Evolutionary conservation across 1,284 basidiomycete genomes (phyloP).

Genomic region (Neotropicomus parvogracilis): DNA sequence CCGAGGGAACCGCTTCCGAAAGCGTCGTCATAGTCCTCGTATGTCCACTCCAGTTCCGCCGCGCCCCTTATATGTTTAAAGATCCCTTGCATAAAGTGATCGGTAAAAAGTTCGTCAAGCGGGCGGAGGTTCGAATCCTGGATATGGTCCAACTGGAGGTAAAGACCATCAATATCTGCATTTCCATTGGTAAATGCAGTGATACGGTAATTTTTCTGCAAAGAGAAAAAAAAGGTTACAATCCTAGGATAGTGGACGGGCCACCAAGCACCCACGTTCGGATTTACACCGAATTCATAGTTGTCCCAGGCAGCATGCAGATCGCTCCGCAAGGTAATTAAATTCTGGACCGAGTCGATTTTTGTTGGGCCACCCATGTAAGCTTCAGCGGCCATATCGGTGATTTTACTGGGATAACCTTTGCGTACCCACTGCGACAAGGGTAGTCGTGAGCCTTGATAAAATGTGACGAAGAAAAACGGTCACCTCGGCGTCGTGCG

Average conservation of each 20-base stretch:
- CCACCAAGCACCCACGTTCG: background rate
- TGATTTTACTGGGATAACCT: constrained; percentile 1
- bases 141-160: constrained; percentile 1
- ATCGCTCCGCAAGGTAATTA: constrained; percentile 1
- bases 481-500: background rate
- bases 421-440: background rate
- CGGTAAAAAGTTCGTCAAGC: background rate
- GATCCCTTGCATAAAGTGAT: constrained; percentile 3
- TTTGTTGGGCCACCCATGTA: background rate
- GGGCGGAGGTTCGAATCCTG: background rate
- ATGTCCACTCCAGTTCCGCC: background rate
- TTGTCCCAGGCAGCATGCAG: background rate
- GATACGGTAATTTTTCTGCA: constrained; percentile 1
- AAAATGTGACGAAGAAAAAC: background rate
- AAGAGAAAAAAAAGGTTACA: background rate
- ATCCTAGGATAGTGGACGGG: background rate
- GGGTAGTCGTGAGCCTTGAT: background rate
- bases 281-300: constrained; percentile 3
- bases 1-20: background rate
- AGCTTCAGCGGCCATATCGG: constrained; percentile 1
- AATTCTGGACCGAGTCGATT: constrained; percentile 2
- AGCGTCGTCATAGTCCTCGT: background rate
- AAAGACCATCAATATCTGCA: background rate
- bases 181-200: background rate
- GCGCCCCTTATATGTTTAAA: background rate